Base-by-base conservation (phyloP, 2,329 filamentous ascomycete species). In the Penicillium polonicum region DNA sequence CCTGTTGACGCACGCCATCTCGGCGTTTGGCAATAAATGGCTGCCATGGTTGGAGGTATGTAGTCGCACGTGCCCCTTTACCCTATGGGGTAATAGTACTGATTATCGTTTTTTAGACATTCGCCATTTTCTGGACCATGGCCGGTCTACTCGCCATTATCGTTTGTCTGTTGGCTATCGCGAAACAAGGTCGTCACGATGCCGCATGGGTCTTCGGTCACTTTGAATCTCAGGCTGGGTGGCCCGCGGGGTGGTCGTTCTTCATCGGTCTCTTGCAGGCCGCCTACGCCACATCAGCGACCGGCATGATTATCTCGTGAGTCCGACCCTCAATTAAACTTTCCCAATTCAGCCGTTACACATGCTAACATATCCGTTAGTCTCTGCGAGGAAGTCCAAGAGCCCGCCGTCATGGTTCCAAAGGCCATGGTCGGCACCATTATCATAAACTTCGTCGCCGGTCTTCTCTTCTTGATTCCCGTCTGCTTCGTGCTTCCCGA, bases 251-350 rank as follows among this genome's bases (percentile, higher is more conserved):
- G 13, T 90, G 86, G 86, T 84, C 86, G 0, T 89, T 88, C 72
- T 89, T 88, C 66, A 84, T 89, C 41, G 87, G 87, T 8, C 74
- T 90, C 5, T 75, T 89, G 6, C 87, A 89, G 71, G 85, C 85
- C 19, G 78, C 73, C 4, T 89, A 89, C 68, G 86, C 86, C 17
- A 87, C 89, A 79, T 86, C 89, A 1, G 85, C 87, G 0, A 75
- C 85, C 31, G 89, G 89, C 74, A 91, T 91, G 88, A 88, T 91
- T 58, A 88, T 91, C 70, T 88, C 85, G 85, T 88, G 76, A 80
- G 85, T 80, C 29, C 3, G 8, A 33, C 29, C 19, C 13, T 33
- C 5, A 8, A 17, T 13, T 19, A 1, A 7, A n/a, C 25, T 27
- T 4, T 45, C 27, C 12, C 27, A 15, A 19, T 3, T 8, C 13